Conservation (phyloP, 495 filamentous ascomycete species). For the Eremomyces bilateralis region DNA sequence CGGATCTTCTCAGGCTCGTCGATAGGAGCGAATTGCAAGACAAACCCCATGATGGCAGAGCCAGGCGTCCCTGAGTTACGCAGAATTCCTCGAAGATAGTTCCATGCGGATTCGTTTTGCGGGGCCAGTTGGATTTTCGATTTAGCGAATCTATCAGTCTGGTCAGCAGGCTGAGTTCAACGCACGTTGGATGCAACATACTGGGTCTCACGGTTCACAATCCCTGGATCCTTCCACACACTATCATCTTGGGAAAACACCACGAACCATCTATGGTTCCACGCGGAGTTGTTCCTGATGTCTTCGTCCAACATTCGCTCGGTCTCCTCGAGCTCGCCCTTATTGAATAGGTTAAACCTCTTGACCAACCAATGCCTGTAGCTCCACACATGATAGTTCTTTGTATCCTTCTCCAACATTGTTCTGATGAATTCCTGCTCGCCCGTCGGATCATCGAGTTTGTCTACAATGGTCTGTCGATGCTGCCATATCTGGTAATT, state of each 20-base stretch:
- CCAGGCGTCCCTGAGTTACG: constrained; percentile 37
- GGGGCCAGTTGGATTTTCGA: constrained; percentile 53
- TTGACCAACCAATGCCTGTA: constrained; percentile 79
- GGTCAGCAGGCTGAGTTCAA: no score
- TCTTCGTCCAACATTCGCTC: constrained; percentile 51
- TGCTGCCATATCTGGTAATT: constrained; percentile 99
- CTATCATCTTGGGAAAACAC: no score
- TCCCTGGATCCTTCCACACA: no score
- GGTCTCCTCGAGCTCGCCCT: constrained; percentile 44
- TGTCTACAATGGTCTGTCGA: constrained; percentile 60
- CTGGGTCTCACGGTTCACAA: no score
- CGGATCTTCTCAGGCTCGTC: constrained; percentile 20
- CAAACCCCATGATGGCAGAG: constrained; percentile 39
- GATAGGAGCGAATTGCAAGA: constrained; percentile 36
- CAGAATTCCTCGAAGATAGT: constrained; percentile 62
- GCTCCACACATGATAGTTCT: constrained; percentile 98
- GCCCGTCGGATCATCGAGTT: constrained; percentile 34
- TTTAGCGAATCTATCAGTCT: constrained; percentile 27
- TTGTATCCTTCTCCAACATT: constrained; percentile 72
- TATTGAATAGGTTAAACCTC: constrained; percentile 54
- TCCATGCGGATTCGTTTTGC: constrained; percentile 88
- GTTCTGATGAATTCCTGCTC: constrained; percentile 55
- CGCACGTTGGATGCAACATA: no score
- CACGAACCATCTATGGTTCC: constrained; percentile 88
- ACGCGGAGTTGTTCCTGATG: constrained; percentile 86